Conservation (phyloP, 2,329 filamentous ascomycete species). For the Fusarium sp. region DNA sequence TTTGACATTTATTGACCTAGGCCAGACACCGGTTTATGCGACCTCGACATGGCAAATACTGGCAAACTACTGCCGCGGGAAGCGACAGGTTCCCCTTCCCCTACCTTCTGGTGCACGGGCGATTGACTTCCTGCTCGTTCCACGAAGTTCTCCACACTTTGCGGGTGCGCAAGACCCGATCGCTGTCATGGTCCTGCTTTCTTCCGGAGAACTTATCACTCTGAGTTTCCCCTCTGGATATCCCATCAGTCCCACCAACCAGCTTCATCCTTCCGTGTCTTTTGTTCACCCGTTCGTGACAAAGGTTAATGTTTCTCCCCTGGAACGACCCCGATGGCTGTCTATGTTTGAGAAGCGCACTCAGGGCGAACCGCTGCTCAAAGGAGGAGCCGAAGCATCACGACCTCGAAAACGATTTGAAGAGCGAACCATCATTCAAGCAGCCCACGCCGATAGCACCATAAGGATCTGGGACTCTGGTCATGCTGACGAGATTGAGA, state of each 20-base stretch:
- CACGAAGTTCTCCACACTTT: constrained; percentile 86
- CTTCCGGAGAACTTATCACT: constrained; percentile 89
- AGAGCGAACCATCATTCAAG: constrained; percentile 85
- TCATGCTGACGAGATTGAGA: constrained; percentile 93
- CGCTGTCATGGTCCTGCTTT: constrained; percentile 81
- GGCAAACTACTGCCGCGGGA: constrained; percentile 82
- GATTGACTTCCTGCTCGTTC: constrained; percentile 84
- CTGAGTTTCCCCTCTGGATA: constrained; percentile 93
- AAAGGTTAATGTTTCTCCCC: constrained; percentile 76
- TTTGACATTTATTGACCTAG: constrained; percentile 90
- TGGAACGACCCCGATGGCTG: constrained; percentile 87
- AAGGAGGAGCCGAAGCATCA: constrained; percentile 81
- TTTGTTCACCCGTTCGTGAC: constrained; percentile 92
- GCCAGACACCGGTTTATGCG: constrained; percentile 87
- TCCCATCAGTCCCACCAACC: constrained; percentile 91
- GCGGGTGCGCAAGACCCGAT: constrained; percentile 91
- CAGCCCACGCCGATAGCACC: constrained; percentile 90
- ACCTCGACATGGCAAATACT: constrained; percentile 92
- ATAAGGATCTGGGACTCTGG: constrained; percentile 95
- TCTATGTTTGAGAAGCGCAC: constrained; percentile 88
- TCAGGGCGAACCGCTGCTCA: constrained; percentile 81
- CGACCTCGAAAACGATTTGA: constrained; percentile 83
- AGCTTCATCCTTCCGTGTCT: constrained; percentile 87
- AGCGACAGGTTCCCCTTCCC: constrained; percentile 76
- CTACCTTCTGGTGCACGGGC: constrained; percentile 84